Percentiles rank a stretch among this genome's conserved stretches.
These are phyloP conservation scores for Carex kokanica DNA, from an alignment of 176 grass and related monocot species.

Conservation along the genomic window DNA sequence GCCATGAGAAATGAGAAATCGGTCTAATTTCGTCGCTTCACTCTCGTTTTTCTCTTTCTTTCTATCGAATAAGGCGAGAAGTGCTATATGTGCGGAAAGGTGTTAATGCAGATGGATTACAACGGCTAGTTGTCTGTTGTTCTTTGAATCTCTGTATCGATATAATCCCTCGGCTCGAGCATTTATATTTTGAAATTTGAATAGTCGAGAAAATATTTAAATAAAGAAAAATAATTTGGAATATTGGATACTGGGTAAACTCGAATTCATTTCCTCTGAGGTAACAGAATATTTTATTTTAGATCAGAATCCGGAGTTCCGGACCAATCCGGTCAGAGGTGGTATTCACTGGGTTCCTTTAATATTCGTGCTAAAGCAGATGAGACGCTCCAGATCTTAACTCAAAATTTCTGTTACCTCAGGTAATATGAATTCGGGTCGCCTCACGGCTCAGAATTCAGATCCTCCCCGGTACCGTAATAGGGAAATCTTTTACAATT, in stretches of 20 bases:
- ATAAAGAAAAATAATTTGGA: not conserved
- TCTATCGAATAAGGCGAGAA: conserved; percentile 13
- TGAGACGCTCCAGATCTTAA: too few species aligned
- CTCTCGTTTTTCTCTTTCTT: not conserved
- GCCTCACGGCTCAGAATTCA: too few species aligned
- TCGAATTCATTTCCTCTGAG: too few species aligned
- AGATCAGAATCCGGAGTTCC: too few species aligned
- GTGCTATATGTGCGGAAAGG: not conserved
- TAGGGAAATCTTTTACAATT: too few species aligned
- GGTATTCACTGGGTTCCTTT: too few species aligned
- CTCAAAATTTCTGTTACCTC: too few species aligned
- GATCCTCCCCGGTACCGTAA: too few species aligned
- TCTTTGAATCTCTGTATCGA: not conserved
- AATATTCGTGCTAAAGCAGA: too few species aligned
- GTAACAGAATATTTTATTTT: too few species aligned
- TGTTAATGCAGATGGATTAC: conserved; percentile 34
- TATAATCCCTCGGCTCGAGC: not conserved
- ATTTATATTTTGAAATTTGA: conserved; percentile 6
- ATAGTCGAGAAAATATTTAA: not conserved
- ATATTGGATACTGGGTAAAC: not conserved
- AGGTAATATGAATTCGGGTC: too few species aligned
- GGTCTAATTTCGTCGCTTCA: conserved; percentile 8
- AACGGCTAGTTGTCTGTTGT: not conserved
- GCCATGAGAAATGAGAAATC: conserved; percentile 44
- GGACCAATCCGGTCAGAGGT: too few species aligned